Percentiles rank a stretch among this genome's conserved stretches.
phyloP scores from a whole-genome alignment of 495 filamentous ascomycete genomes.

The Bombardia bombarda region DNA sequence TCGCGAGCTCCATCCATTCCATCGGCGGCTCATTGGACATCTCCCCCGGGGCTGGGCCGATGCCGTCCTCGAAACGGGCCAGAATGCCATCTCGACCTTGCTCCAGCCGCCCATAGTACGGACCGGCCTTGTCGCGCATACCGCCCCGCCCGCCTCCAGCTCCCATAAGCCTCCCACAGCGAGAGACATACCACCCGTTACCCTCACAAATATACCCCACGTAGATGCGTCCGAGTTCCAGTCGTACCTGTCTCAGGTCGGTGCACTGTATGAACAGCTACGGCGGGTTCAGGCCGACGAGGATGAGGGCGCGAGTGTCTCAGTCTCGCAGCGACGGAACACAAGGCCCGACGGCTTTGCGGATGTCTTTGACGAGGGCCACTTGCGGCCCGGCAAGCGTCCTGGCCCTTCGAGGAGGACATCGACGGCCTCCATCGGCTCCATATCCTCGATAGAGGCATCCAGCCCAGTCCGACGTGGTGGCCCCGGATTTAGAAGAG shows the following conservation, averaged over 20 bases:
- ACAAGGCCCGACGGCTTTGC: constrained; percentile 42
- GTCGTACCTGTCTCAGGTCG: constrained; percentile 75
- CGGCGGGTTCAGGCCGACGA: constrained; percentile 65
- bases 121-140: constrained; percentile 73
- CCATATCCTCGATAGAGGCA: constrained; percentile 44
- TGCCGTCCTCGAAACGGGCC: constrained; percentile 64
- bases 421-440: constrained; percentile 39
- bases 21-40: constrained; percentile 69
- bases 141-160: constrained; percentile 52
- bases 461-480: constrained; percentile 36
- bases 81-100: constrained; percentile 92
- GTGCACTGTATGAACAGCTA: constrained; percentile 73
- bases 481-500: constrained; percentile 44
- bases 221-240: constrained; percentile 74
- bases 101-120: constrained; percentile 86
- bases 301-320: constrained; percentile 41
- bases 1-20: constrained; percentile 79
- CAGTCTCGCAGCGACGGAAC: constrained; percentile 32
- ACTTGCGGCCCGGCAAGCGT: constrained; percentile 33
- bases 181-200: constrained; percentile 89
- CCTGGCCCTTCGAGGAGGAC: constrained; percentile 32
- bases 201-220: constrained; percentile 80
- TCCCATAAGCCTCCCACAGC: constrained; percentile 78
- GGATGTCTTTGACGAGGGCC: constrained; percentile 38
- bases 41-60: constrained; percentile 43